phyloP scores from a whole-genome alignment of 108 stramenopile species.

The Cyclotella choctawhatcheeana region DNA sequence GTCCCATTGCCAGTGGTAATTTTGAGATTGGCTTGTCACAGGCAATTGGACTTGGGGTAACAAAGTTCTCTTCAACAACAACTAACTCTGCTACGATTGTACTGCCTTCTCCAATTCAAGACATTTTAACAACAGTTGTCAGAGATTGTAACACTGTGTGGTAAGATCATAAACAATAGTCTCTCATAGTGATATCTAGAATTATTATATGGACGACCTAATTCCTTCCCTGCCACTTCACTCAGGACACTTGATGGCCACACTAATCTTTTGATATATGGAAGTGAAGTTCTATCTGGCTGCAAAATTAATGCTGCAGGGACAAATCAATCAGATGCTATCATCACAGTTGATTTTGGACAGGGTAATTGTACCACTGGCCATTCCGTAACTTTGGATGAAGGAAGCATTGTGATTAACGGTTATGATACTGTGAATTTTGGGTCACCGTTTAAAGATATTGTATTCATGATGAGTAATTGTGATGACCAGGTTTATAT shows the following conservation, averaged over 20 bases:
- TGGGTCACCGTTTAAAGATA: constrained; percentile 8
- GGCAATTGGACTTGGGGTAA: constrained; percentile 5
- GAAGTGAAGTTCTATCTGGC: neutral
- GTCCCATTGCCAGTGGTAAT: constrained; percentile 8
- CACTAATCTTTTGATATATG: neutral
- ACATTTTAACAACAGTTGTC: neutral
- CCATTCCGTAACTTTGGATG: constrained; percentile 24
- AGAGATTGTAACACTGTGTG: neutral
- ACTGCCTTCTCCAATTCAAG: constrained; percentile 15
- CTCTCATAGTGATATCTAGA: neutral
- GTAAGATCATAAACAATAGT: neutral
- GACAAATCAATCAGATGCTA: neutral
- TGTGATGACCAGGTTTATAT: neutral
- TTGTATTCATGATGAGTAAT: neutral
- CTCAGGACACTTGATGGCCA: neutral
- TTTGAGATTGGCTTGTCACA: neutral
- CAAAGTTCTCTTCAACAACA: neutral
- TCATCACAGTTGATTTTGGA: constrained; percentile 6
- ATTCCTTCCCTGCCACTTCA: neutral
- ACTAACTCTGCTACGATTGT: neutral
- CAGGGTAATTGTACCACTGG: neutral
- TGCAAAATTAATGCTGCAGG: constrained; percentile 1
- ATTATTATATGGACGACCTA: neutral
- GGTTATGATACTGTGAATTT: constrained; percentile 1
- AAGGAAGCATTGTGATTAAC: constrained; percentile 8